Base-by-base conservation (phyloP, 2,329 filamentous ascomycete species). In the Trichoderma harzianum region DNA sequence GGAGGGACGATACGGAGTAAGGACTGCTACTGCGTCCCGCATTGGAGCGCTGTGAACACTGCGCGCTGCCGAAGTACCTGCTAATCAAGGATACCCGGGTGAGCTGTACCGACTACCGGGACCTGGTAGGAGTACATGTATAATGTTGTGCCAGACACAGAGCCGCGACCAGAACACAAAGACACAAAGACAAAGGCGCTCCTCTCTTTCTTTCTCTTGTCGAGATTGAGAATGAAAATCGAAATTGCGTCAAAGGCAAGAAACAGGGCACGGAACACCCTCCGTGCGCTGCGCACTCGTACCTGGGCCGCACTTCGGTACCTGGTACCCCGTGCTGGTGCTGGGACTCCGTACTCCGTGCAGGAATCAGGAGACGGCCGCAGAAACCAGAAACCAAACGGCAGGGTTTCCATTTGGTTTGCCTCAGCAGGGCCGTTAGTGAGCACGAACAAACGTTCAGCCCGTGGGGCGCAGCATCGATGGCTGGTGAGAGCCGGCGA, bases 401-500 rank as follows among this genome's bases (percentile, higher is more conserved):
- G 39, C 62, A 32, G 58, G 58, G 30, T 34, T 21, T 61, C 28
- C 28, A 32, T 30, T 14, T 57, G 28, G 57, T 34, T 60, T 60
- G 58, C 58, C 58, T 61, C 58, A 61, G 21, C 58, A 61, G 32
- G 30, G n/a, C 26, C 47, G 21, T 53, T 53, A 53, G 47, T 53
- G 47, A 60, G 57, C 28, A 62, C 60, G 43, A n/a, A 24, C 55
- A 60, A 69, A 51, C 57, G 61, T 65, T 71, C 69, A 71, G 69
- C 69, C 68, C 51, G 69, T 70, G 69, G 69, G 69, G 69, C 69
- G 61, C 60, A 71, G 69, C 53, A 39, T 58, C 58, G 32, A 69
- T 70, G 68, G 68, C 68, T 70, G 68, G 58, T 70, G 60, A 70
- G 68, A 60, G 66, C 66, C 34, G 34, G 34, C 4, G 34, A 36